Conservation (phyloP, 129 eudicot species). For the Kitagawia praeruptora region DNA sequence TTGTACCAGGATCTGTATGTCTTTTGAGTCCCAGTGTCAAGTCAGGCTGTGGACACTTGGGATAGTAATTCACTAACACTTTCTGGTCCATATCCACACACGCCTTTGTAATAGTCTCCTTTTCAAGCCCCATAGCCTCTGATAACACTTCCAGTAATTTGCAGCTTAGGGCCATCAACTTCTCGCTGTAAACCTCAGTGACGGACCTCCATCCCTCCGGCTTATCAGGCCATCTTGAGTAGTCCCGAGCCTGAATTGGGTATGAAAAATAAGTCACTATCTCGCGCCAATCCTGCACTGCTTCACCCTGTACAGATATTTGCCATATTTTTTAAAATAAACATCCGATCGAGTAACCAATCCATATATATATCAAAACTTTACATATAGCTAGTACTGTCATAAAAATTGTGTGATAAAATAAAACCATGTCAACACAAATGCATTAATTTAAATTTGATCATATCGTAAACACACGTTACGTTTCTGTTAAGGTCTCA, state of each 20-base stretch:
- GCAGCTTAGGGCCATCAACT: conserved; percentile 58
- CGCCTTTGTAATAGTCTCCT: conserved; percentile 67
- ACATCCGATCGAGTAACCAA: too few species aligned
- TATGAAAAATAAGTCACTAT: conserved; percentile 81
- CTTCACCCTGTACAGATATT: conserved; percentile 50
- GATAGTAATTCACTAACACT: conserved; percentile 74
- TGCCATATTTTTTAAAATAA: too few species aligned
- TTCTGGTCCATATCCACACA: conserved; percentile 98
- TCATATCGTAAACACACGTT: background rate
- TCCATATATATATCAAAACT: background rate
- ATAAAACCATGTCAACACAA: background rate
- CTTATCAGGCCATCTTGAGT: conserved; percentile 91
- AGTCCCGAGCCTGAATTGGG: conserved; percentile 64
- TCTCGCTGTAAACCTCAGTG: conserved; percentile 59
- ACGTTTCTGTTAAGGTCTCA: background rate
- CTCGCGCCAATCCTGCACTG: conserved; percentile 90
- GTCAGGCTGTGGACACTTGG: conserved; percentile 89
- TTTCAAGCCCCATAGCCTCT: conserved; percentile 87
- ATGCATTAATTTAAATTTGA: background rate
- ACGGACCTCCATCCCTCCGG: conserved; percentile 69
- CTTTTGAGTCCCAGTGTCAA: conserved; percentile 79
- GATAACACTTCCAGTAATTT: conserved; percentile 63
- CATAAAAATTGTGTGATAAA: background rate
- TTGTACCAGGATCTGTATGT: conserved; percentile 92
- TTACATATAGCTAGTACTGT: background rate